Base-by-base conservation (phyloP, 345 rosid genomes). In the Pistacia vera region DNA sequence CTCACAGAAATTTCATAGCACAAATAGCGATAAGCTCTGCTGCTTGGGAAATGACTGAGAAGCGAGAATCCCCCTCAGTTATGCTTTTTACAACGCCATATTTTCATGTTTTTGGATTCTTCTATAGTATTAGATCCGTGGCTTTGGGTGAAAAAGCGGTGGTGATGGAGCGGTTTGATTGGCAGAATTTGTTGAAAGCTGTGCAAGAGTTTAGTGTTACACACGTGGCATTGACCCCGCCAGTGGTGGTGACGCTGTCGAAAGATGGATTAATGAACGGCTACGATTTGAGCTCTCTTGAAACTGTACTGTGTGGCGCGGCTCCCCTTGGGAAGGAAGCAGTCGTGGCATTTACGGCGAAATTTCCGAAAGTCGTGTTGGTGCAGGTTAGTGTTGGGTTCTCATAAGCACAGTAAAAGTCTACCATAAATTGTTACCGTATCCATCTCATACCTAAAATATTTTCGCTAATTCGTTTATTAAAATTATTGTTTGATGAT, bases 271-370 rank as follows among this genome's bases (percentile, higher is more conserved):
- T 49, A 35, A 58, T 70, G 8, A 57, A 58, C 5, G 73, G 58
- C 5, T 80, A 58, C 36, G 75, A 83, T 78, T 18, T 81, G 74
- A 75, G 64, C 54, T 83, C 86, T 25, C 52, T 75, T 22, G 73
- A 68, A 72, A 20, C 0, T 7, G 62, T 78, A 35, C 56, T 2
- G 0, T 46, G 77, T 12, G 86, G 86, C 17, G 80, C 73, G 14
- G 84, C 86, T 55, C 80, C 84, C 25, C 81, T 81, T 4, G 77
- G 86, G 12, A 81, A 75, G 78, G 86, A 81, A 13, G 54, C 63
- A 22, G 68, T 84, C 16, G 68, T 20, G 4, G 60, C 78, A 28
- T 81, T 84, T 68, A 9, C 13, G 3, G 18, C 66, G 3, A 78
- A 17, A 78, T 81, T 81, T 61, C 82, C 80, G 2, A 38, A 57